phyloP scores from a whole-genome alignment of 2,329 filamentous ascomycete species.

The Blumeria hordei region DNA sequence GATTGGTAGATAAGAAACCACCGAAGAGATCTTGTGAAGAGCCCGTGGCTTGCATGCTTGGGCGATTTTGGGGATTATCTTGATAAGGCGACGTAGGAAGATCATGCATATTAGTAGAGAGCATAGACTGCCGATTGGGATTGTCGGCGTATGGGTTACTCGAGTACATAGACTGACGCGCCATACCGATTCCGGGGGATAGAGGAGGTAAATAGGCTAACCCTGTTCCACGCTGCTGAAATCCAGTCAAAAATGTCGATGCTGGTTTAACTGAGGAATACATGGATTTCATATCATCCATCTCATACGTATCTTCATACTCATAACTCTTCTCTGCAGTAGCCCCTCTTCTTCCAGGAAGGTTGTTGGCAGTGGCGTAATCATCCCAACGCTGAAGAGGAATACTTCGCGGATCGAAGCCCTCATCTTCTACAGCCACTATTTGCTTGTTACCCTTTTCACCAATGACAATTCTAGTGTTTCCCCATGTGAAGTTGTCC shows the following conservation, averaged over 20 bases:
- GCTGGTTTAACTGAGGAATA: slow-evolving; percentile 80
- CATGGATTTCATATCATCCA: slow-evolving; percentile 93
- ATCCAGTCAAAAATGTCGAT: slow-evolving; percentile 67
- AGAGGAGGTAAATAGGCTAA: slow-evolving; percentile 52
- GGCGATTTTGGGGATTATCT: slow-evolving; percentile 23
- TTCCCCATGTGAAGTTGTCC: slow-evolving; percentile 97
- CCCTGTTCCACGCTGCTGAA: slow-evolving; percentile 32
- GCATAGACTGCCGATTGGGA: slow-evolving; percentile 38
- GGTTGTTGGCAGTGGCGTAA: slow-evolving; percentile 64
- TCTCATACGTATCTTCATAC: slow-evolving; percentile 67
- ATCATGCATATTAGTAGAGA: slow-evolving; percentile 29
- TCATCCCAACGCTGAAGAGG: slow-evolving; percentile 95
- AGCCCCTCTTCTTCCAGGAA: slow-evolving; percentile 70
- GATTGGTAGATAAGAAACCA: slow-evolving; percentile 13
- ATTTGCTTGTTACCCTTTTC: slow-evolving; percentile 80
- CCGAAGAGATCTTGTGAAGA: slow-evolving; percentile 15
- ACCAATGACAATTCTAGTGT: slow-evolving; percentile 87
- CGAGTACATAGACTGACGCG: slow-evolving; percentile 19
- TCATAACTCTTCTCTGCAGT: slow-evolving; percentile 39
- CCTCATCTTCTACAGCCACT: slow-evolving; percentile 64
- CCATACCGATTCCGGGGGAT: slow-evolving; percentile 47
- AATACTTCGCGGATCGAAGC: slow-evolving; percentile 77
- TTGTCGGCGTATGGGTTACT: slow-evolving; percentile 23
- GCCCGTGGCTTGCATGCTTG: slow-evolving; percentile 37
- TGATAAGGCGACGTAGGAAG: slow-evolving; percentile 33